Percentiles rank a stretch among this genome's conserved stretches.
phyloP scores from a whole-genome alignment of 495 filamentous ascomycete genomes.

The Trichoderma parareesei region DNA sequence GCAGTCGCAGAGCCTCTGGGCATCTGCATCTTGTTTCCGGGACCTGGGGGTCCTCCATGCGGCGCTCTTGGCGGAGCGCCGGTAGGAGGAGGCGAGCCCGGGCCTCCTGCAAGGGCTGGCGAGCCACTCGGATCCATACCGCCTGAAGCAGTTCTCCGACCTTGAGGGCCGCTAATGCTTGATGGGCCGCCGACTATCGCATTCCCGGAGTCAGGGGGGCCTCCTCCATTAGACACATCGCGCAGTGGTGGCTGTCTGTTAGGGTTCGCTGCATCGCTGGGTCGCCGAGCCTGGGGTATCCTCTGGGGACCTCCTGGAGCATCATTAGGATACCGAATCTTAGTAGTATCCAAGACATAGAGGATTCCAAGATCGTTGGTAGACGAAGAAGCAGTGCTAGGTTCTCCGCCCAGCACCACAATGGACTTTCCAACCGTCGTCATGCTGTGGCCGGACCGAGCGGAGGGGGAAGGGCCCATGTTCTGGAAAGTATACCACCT shows the following conservation, averaged over 20 bases:
- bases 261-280: constrained; percentile 27
- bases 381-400: constrained; percentile 75
- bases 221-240: constrained; percentile 48
- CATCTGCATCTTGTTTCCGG: constrained; percentile 48
- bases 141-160: constrained; percentile 14
- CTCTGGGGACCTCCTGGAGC: constrained; percentile 44
- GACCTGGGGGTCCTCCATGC: background rate
- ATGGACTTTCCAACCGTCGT: constrained; percentile 87
- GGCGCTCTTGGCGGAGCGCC: constrained; percentile 14
- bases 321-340: constrained; percentile 91
- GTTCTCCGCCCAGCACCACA: constrained; percentile 87
- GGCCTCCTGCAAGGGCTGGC: background rate
- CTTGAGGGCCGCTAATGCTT: background rate
- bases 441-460: constrained; percentile 95
- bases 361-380: constrained; percentile 77
- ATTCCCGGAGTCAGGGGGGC: constrained; percentile 46
- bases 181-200: constrained; percentile 35
- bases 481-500: constrained; percentile 99
- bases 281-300: constrained; percentile 27
- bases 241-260: constrained; percentile 43
- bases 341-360: constrained; percentile 87
- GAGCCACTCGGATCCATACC: constrained; percentile 25
- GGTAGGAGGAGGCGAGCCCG: constrained; percentile 15
- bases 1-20: constrained; percentile 59
- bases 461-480: constrained; percentile 93